A percentile compares a stretch with the other conserved stretches of the same genome.
These are phyloP conservation scores for Tolypocladium nubicola DNA, from an alignment of 2,329 filamentous ascomycete genomes.

Conservation along the genomic window DNA sequence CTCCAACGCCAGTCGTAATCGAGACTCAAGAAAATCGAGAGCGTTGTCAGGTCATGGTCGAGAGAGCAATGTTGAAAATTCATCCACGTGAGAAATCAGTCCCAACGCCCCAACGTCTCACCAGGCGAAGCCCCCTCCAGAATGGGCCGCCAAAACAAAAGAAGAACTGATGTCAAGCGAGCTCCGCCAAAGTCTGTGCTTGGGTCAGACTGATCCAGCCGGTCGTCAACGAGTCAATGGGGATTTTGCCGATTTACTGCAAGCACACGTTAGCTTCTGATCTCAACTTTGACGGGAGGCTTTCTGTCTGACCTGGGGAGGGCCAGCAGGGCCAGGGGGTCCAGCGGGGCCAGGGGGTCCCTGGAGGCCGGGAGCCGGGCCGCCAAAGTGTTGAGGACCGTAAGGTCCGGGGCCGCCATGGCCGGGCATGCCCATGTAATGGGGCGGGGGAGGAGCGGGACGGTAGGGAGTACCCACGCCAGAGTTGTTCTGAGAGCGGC, in stretches of 20 bases:
- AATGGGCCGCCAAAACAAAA: constrained; percentile 12
- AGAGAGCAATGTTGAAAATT: constrained; percentile 18
- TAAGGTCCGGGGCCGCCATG: constrained; percentile 31
- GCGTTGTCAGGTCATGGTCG: constrained; percentile 12
- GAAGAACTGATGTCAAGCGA: constrained; percentile 10
- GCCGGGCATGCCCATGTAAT: constrained; percentile 40
- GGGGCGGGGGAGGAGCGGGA: constrained; percentile 63
- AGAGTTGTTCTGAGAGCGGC: constrained; percentile 97
- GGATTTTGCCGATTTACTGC: constrained; percentile 6
- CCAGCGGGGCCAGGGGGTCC: constrained; percentile 26
- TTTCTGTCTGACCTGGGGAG: constrained; percentile 24
- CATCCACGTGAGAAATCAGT: constrained; percentile 15
- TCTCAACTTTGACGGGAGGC: background rate
- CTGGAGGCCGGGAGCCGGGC: constrained; percentile 25
- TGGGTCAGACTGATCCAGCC: constrained; percentile 2
- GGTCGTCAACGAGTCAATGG: constrained; percentile 1
- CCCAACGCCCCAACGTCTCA: constrained; percentile 17
- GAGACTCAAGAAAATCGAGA: constrained; percentile 19
- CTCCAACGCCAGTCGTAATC: constrained; percentile 32
- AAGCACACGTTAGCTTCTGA: background rate
- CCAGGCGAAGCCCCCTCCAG: constrained; percentile 9
- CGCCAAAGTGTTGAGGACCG: constrained; percentile 24
- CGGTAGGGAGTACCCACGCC: constrained; percentile 96
- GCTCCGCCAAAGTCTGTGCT: constrained; percentile 3
- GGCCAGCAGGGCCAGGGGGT: constrained; percentile 23